Evolutionary conservation across 2,329 filamentous ascomycete genomes (phyloP).

Genomic region (Paramyrothecium sp.): DNA sequence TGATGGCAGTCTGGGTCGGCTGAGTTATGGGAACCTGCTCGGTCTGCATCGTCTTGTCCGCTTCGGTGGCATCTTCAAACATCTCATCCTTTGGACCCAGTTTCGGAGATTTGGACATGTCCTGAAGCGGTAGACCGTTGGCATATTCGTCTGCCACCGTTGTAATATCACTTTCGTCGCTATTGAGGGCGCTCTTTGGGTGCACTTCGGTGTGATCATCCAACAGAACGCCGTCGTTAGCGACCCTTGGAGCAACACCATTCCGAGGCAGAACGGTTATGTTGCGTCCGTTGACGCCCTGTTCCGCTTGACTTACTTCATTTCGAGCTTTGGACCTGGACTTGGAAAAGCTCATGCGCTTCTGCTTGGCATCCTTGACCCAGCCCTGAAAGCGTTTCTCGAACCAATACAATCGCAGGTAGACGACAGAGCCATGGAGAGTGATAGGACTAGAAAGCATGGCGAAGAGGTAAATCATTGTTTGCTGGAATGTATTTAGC

Average conservation of each 20-base stretch:
- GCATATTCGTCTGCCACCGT: conserved; percentile 24
- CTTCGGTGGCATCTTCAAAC: not conserved
- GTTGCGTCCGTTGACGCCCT: conserved; percentile 61
- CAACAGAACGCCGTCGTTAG: conserved; percentile 58
- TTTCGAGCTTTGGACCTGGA: conserved; percentile 50
- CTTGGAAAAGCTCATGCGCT: conserved; percentile 64
- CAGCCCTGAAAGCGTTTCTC: conserved; percentile 91
- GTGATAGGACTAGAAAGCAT: conserved; percentile 81
- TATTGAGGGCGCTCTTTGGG: conserved; percentile 17
- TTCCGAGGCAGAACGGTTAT: conserved; percentile 66
- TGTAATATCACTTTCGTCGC: conserved; percentile 37
- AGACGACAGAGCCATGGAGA: conserved; percentile 83
- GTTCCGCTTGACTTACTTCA: conserved; percentile 51
- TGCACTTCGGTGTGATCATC: conserved; percentile 35
- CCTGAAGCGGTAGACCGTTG: conserved; percentile 20
- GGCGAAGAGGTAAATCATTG: conserved; percentile 68
- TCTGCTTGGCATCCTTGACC: conserved; percentile 67
- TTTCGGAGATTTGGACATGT: conserved; percentile 14
- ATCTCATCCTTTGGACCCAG: conserved; percentile 1
- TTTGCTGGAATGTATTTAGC: conserved; percentile 70
- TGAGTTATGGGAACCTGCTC: conserved; percentile 7
- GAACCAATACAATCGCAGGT: conserved; percentile 95
- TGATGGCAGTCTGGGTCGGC: conserved; percentile 44
- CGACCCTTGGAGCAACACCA: conserved; percentile 53
- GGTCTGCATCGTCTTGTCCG: conserved; percentile 2